Conservation (phyloP, 2,329 filamentous ascomycete genomes). For the Stagonosporopsis tanaceti region DNA sequence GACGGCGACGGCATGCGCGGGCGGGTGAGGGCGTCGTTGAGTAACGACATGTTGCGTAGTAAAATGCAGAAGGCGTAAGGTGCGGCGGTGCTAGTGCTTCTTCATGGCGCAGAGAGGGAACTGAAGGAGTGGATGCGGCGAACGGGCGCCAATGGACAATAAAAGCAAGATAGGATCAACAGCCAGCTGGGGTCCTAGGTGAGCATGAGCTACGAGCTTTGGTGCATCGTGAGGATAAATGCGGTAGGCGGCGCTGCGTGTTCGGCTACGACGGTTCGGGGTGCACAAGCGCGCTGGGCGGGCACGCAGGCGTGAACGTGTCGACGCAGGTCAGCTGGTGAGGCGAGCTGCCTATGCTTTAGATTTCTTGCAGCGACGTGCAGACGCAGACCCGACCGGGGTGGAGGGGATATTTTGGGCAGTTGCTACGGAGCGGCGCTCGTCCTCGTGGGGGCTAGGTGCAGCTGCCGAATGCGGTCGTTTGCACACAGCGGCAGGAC, state of each 20-base stretch:
- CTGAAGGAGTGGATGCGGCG: constrained; percentile 29
- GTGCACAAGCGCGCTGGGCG: constrained; percentile 44
- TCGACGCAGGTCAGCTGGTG: constrained; percentile 36
- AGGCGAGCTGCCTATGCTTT: constrained; percentile 17
- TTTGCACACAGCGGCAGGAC: constrained; percentile 15
- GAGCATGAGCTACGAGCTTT: constrained; percentile 34
- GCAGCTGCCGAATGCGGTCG: constrained; percentile 29
- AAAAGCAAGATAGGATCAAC: constrained; percentile 39
- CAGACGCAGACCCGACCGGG: constrained; percentile 19
- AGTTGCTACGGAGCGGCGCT: constrained; percentile 33
- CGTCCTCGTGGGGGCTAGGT: constrained; percentile 25
- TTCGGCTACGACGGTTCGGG: constrained; percentile 33
- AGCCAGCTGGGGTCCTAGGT: constrained; percentile 37
- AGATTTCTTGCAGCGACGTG: constrained; percentile 22
- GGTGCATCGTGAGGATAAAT: constrained; percentile 42
- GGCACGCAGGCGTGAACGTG: constrained; percentile 24
- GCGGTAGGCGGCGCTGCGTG: constrained; percentile 28
- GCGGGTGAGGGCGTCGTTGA: constrained; percentile 39
- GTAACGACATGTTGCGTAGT: constrained; percentile 33
- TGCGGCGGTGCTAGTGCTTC: constrained; percentile 29
- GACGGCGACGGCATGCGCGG: constrained; percentile 46
- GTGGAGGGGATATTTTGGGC: constrained; percentile 23
- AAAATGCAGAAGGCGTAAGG: constrained; percentile 20
- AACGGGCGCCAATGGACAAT: constrained; percentile 36
- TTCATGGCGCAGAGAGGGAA: constrained; percentile 36